Base-by-base conservation (phyloP, 495 filamentous ascomycete species). In the Annulohypoxylon stygium region DNA sequence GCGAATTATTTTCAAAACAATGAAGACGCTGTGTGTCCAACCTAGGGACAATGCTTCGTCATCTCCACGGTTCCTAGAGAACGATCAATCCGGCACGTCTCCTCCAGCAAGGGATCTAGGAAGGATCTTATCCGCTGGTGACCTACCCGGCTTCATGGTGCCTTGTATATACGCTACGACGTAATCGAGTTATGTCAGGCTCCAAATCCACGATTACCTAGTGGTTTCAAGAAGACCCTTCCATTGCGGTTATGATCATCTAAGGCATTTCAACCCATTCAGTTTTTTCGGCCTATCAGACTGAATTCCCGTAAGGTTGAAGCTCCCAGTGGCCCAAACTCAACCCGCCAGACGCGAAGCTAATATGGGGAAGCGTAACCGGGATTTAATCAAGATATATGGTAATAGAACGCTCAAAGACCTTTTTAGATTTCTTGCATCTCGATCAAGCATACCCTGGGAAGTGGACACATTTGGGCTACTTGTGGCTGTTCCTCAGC, bases 401-500 rank as follows among this genome's bases (percentile, higher is more conserved):
- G n/a, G 10, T 25, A 11, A 47, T 36, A 33, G 25, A 33, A 12
- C 26, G 47, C 33, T 23, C 18, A 63, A 51, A 26, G 12, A 14
- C 26, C 45, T 30, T 51, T 16, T 39, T 57, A 60, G 16, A 67
- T 53, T 61, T 60, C 50, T 39, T 65, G 50, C 58, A 66, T 54
- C 48, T 65, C 39, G 30, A 57, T 65, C 64, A 60, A 60, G 67
- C 41, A 67, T 50, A 61, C 59, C 64, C 72, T 53, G 26, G 63
- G n/a, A 45, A 53, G n/a, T 39, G 45, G 50, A 41, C 39, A 45
- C 18, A 30, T 26, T 61, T 41, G 36, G 41, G 43, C 53, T 61
- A 36, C 37, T 14, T 65, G 67, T 74, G 67, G 67, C 67, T 75
- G 63, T 1, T 39, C 16, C 71, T 71, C 63, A 68, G 64, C 67